Evolutionary conservation across 176 grass and related monocot species (phyloP).

Genomic region (Poa annua): DNA sequence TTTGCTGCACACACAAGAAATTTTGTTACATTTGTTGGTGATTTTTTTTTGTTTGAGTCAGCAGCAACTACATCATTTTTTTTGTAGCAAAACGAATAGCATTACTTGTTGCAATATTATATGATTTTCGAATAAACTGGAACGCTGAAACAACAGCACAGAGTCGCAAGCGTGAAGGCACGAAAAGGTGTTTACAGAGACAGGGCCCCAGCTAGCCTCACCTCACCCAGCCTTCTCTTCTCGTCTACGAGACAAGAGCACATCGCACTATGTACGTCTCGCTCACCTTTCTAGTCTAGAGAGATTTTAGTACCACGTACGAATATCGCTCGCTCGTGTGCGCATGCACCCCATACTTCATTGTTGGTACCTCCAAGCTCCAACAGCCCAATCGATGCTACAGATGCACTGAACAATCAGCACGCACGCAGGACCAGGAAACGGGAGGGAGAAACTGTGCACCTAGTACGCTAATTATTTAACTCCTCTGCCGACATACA

Average conservation of each 20-base stretch:
- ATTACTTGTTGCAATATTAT: no score
- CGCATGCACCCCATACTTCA: slow-evolving; percentile 12
- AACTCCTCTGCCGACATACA: background rate
- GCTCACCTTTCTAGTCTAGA: background rate
- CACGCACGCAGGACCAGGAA: background rate
- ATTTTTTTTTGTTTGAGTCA: no score
- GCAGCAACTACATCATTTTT: no score
- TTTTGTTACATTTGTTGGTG: no score
- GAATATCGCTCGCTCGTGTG: background rate
- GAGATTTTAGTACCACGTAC: background rate
- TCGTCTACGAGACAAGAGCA: background rate
- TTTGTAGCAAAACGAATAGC: no score
- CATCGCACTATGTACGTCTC: background rate
- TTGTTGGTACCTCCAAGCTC: no score
- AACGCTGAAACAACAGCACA: background rate
- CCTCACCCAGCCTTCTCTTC: background rate
- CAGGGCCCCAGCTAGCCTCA: background rate
- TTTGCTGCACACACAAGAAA: no score
- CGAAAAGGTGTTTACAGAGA: background rate
- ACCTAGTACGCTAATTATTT: background rate
- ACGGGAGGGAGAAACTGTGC: background rate
- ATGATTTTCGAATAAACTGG: no score
- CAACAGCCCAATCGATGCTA: background rate
- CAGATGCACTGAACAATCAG: background rate
- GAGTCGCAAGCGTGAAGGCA: slow-evolving; percentile 17